A percentile compares a stretch with the other conserved stretches of the same genome.
Conservation (phyloP, 2,329 filamentous ascomycete genomes). For the Ophiostoma montium region DNA sequence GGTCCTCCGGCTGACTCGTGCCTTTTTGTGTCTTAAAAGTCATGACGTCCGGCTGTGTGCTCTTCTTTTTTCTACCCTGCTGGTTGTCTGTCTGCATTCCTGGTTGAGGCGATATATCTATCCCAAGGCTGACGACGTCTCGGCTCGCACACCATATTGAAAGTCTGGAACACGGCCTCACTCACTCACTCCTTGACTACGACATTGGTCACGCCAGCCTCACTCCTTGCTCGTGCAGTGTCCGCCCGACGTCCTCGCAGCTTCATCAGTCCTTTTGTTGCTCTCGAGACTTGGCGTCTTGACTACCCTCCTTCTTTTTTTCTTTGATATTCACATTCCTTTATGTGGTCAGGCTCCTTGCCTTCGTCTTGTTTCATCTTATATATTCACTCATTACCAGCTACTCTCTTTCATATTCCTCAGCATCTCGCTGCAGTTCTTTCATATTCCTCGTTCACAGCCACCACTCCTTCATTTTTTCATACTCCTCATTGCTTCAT, state of each 20-base stretch:
- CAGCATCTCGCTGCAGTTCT: too few relatives aligned
- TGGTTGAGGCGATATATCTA: neutral
- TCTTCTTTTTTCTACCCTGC: neutral
- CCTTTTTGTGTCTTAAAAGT: neutral
- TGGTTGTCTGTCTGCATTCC: conserved; percentile 2
- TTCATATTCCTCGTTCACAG: too few relatives aligned
- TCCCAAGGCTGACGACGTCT: conserved; percentile 3
- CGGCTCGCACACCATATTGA: neutral
- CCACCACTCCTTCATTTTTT: too few relatives aligned
- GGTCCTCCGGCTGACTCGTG: too few relatives aligned
- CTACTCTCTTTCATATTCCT: neutral
- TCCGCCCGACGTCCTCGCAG: neutral
- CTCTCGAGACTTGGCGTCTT: neutral
- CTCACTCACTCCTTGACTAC: neutral
- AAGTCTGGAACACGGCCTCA: conserved; percentile 2
- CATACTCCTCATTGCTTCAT: too few relatives aligned
- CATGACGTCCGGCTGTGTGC: neutral
- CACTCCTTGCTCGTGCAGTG: neutral
- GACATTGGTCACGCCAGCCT: neutral
- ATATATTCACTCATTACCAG: neutral
- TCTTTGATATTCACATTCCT: too few relatives aligned
- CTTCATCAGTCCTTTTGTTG: neutral
- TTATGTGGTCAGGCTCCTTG: neutral
- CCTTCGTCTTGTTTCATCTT: neutral
- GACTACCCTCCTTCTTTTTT: neutral